These are phyloP conservation scores for Chrysophaeum taylorii DNA, from an alignment of 352 stramenopile species.

Conservation along the genomic window DNA sequence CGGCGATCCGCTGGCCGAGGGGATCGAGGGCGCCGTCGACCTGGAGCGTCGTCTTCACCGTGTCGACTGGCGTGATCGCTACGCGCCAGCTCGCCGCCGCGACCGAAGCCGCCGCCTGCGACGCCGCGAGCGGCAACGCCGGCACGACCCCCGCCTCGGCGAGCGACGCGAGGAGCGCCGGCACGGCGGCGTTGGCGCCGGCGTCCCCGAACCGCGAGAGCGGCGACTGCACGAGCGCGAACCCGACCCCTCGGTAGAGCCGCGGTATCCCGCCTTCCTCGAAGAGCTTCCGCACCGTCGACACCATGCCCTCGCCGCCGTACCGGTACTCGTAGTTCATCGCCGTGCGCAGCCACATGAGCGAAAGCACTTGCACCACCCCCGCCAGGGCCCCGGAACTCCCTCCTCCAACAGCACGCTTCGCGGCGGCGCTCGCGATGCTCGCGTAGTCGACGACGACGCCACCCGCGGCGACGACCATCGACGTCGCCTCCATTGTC, in stretches of 20 bases:
- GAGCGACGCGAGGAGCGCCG: slow-evolving; percentile 37
- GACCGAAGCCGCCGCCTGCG: slow-evolving; percentile 42
- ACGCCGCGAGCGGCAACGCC: not conserved
- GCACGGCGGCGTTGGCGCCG: slow-evolving; percentile 61
- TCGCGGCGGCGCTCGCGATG: too few relatives aligned
- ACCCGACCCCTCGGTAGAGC: slow-evolving; percentile 60
- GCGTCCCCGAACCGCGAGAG: slow-evolving; percentile 59
- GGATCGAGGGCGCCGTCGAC: slow-evolving; percentile 45
- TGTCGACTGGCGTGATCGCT: slow-evolving; percentile 72
- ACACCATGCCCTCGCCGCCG: slow-evolving; percentile 41
- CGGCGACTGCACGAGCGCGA: slow-evolving; percentile 60
- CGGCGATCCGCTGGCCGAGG: slow-evolving; percentile 17
- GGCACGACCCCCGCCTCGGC: not conserved
- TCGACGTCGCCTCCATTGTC: too few relatives aligned
- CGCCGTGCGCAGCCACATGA: slow-evolving; percentile 71
- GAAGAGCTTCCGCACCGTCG: slow-evolving; percentile 38
- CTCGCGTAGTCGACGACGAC: too few relatives aligned
- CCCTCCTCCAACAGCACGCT: slow-evolving; percentile 28
- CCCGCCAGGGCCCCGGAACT: slow-evolving; percentile 38
- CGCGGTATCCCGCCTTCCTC: slow-evolving; percentile 56
- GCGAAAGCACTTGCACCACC: slow-evolving; percentile 56
- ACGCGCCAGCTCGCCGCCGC: slow-evolving; percentile 68
- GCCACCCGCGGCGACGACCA: too few relatives aligned
- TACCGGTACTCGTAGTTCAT: slow-evolving; percentile 70
- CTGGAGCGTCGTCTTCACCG: slow-evolving; percentile 69